phyloP scores from a whole-genome alignment of 164 flowering plant genomes.

The Dillenia turbinata region DNA sequence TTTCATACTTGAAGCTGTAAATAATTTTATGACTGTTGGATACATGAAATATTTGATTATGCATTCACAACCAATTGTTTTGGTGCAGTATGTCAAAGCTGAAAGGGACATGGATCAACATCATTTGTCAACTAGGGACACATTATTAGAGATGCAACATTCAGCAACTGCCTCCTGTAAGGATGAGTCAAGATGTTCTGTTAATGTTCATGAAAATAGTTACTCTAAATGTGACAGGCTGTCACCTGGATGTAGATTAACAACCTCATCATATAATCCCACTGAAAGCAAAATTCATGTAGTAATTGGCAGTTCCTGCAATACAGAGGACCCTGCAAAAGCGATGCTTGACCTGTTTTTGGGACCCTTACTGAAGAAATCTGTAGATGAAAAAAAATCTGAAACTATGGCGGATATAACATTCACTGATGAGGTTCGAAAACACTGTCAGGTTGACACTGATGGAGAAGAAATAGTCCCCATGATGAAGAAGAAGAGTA shows the following conservation, averaged over 20 bases:
- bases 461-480: conserved; percentile 23
- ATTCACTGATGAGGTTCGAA: conserved; percentile 10
- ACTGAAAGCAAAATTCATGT: not conserved
- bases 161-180: conserved; percentile 4
- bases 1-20: not conserved
- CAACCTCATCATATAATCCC: not conserved
- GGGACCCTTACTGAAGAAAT: conserved; percentile 53
- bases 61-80: conserved; percentile 1
- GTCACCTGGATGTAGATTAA: conserved; percentile 7
- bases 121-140: conserved; percentile 4
- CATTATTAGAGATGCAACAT: conserved; percentile 13
- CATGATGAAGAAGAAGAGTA: conserved; percentile 49
- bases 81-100: conserved; percentile 46
- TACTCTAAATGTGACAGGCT: not conserved
- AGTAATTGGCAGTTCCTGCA: conserved; percentile 2
- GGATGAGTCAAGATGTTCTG: conserved; percentile 14
- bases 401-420: conserved; percentile 15
- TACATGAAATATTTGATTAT: not conserved
- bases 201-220: not conserved
- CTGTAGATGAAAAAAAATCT: conserved; percentile 24
- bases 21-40: not conserved
- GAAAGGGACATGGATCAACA: conserved; percentile 19
- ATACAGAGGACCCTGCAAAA: conserved; percentile 48
- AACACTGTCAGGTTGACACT: conserved; percentile 15
- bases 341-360: conserved; percentile 67